Evolutionary conservation across 2,329 filamentous ascomycete genomes (phyloP).

Genomic region (Fusarium nurragi): DNA sequence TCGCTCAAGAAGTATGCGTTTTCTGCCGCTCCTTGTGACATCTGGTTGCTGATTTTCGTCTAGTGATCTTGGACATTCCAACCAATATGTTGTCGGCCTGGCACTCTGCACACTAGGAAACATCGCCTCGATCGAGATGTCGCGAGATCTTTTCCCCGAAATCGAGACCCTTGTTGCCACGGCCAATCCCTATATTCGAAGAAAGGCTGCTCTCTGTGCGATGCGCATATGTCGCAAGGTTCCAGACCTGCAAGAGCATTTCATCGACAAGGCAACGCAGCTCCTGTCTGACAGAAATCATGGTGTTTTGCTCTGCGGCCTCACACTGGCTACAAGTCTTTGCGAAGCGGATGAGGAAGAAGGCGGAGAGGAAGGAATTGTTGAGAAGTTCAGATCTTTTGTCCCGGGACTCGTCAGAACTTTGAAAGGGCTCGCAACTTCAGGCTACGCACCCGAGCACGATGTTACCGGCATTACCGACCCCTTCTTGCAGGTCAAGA

Average conservation of each 20-base stretch:
- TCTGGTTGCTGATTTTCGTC: slow-evolving; percentile 26
- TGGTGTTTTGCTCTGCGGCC: slow-evolving; percentile 89
- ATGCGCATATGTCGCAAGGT: slow-evolving; percentile 99
- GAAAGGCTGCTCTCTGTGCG: slow-evolving; percentile 97
- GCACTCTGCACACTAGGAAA: slow-evolving; percentile 96
- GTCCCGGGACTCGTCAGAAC: slow-evolving; percentile 89
- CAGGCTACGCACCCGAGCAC: slow-evolving; percentile 96
- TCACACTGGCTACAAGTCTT: slow-evolving; percentile 89
- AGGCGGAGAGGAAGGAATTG: slow-evolving; percentile 86
- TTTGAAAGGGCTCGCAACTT: slow-evolving; percentile 90
- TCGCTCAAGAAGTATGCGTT: slow-evolving; percentile 88
- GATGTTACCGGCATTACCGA: slow-evolving; percentile 98
- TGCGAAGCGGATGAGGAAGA: slow-evolving; percentile 96
- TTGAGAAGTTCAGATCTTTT: slow-evolving; percentile 89
- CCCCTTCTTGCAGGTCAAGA: slow-evolving; percentile 97
- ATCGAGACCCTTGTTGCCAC: slow-evolving; percentile 92
- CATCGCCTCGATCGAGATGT: slow-evolving; percentile 98
- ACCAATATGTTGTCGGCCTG: slow-evolving; percentile 97
- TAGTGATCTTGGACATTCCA: slow-evolving; percentile 95
- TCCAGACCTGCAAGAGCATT: slow-evolving; percentile 96
- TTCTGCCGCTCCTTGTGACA: background rate
- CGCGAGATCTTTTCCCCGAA: slow-evolving; percentile 94
- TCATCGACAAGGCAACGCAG: slow-evolving; percentile 90
- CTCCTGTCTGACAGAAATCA: slow-evolving; percentile 94
- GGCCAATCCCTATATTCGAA: slow-evolving; percentile 96